A percentile compares a stretch with the other conserved stretches of the same genome.
phyloP scores from a whole-genome alignment of 306 rosid genomes.

The Quercus aquifolioides region DNA sequence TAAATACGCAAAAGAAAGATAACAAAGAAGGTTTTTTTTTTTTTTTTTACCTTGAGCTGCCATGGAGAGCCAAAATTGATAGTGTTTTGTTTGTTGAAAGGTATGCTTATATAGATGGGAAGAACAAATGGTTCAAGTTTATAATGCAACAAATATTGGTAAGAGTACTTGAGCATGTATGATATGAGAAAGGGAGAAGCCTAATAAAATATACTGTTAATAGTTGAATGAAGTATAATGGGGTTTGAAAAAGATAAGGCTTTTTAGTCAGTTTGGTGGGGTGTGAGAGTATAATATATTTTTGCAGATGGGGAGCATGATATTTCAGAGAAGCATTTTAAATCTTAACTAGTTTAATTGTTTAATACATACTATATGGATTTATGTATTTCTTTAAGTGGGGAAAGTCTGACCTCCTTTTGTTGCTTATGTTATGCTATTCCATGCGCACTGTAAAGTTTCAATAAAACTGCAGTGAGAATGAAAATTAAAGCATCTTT shows the following conservation, averaged over 20 bases:
- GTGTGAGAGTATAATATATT: constrained; percentile 47
- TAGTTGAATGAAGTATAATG: constrained; percentile 45
- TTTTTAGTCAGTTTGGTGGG: constrained; percentile 70
- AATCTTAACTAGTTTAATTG: constrained; percentile 29
- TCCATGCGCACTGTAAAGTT: constrained; percentile 95
- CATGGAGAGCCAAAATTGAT: constrained; percentile 31
- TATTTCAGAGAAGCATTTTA: constrained; percentile 47
- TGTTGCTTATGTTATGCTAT: constrained; percentile 47
- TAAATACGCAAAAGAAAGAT: constrained; percentile 8
- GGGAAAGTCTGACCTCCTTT: constrained; percentile 64
- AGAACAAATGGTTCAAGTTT: constrained; percentile 39
- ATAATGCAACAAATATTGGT: constrained; percentile 51
- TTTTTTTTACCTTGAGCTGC: constrained; percentile 50
- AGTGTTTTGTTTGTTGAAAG: constrained; percentile 34
- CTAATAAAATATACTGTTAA: constrained; percentile 30
- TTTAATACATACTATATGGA: neutral
- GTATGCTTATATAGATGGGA: constrained; percentile 42
- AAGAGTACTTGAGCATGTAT: constrained; percentile 37
- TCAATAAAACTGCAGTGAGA: constrained; percentile 40
- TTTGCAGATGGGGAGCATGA: constrained; percentile 69
- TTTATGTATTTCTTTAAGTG: constrained; percentile 40
- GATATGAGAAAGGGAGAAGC: constrained; percentile 14
- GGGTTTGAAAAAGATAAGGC: constrained; percentile 58
- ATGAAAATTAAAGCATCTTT: constrained; percentile 46
- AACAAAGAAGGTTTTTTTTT: constrained; percentile 11